Evolutionary conservation across 768 basidiomycete species (phyloP), one percentile per base, ranked within the genome.

Genomic region (Daedalea quercina): DNA sequence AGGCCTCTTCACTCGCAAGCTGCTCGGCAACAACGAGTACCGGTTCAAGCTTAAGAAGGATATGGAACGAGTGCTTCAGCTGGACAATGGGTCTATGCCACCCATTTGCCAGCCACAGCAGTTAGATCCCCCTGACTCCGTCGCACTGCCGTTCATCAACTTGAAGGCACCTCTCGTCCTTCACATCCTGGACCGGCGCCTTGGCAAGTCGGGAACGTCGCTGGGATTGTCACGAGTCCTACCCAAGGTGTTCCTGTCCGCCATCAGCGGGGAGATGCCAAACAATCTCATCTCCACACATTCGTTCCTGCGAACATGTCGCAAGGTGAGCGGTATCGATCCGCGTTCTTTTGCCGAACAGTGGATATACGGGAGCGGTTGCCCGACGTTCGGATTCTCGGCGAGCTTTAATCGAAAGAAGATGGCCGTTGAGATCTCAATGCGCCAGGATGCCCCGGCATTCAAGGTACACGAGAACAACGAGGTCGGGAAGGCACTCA

Each of bases 291-390:
- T 99, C 9, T 90, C 92, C 0, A 98, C 96, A 0, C 86, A 91
- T 57, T 80, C 84, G 20, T 98, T 99, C 70, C 77, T 98, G 54
- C 74, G 93, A 53, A 93, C 82, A 42, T 98, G 94, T 63, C 77
- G 94, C 60, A 98, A 94, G 69, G 88, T 94, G 56, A 90, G 90
- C 63, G 91, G 94, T 9, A 87, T 91, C 17, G 95, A 98, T 64
- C 79, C 88, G 22, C 78, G 88, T 51, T 80, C 82, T 25, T 99
- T 99, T 64, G 90, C 92, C n/a, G 94, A 98, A 63, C 95, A 98
- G 67, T 99, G 96, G 96, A 92, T 99, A 56, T 96, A 94, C 63
- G 94, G 94, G 12, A 93, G 90, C 66, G 96, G 96, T 20, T 96
- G 94, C 66, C 96, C 96, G 0, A 79, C 85, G 2, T 94, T 99